Conservation (phyloP, 2,329 filamentous ascomycete genomes). For the Botrytis squamosa region DNA sequence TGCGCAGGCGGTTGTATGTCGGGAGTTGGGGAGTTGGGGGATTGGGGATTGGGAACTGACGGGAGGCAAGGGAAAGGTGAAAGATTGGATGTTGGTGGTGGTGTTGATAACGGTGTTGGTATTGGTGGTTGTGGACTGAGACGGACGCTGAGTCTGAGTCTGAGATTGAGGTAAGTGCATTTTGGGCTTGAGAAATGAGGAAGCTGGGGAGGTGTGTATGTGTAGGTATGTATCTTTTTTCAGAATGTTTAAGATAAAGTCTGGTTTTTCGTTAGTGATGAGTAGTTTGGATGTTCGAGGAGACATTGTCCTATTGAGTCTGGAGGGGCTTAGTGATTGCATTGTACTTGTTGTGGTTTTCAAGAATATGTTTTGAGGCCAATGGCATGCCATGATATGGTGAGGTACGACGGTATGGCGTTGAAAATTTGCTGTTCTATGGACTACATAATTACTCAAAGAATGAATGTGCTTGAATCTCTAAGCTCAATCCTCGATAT, state of each 20-base stretch:
- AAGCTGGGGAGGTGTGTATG: neutral
- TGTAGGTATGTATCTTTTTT: neutral
- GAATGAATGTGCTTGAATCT: neutral
- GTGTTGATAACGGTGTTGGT: neutral
- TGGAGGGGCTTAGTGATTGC: neutral
- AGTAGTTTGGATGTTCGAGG: neutral
- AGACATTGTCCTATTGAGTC: neutral
- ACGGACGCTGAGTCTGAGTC: neutral
- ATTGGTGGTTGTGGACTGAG: neutral
- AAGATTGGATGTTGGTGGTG: neutral
- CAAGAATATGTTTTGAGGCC: neutral
- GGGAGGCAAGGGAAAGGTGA: neutral
- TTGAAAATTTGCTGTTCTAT: neutral
- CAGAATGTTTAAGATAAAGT: neutral
- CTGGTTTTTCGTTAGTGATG: neutral
- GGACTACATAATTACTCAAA: neutral
- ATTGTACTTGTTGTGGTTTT: neutral
- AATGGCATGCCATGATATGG: neutral
- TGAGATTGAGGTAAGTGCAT: neutral
- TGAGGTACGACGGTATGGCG: neutral
- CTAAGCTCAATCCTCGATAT: neutral
- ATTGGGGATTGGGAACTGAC: neutral
- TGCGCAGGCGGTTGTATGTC: neutral
- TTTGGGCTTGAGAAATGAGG: neutral
- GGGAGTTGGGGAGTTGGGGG: neutral